Evolutionary conservation across 768 basidiomycete species (phyloP), one percentile per base, ranked within the genome.

Genomic region (Chiua virens): DNA sequence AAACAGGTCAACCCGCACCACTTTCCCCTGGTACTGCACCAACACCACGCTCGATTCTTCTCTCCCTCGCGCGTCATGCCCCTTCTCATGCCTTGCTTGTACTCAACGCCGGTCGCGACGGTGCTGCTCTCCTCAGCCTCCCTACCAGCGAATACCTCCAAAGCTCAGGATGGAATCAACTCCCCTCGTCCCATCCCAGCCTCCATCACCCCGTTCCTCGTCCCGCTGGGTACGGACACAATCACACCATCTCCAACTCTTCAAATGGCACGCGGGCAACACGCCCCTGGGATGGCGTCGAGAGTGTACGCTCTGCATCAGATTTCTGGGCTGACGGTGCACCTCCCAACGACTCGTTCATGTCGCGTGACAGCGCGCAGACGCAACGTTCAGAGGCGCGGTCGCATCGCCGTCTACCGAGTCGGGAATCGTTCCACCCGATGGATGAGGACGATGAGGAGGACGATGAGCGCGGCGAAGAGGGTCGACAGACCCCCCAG

Each of bases 61-160:
- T 93, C 39, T 87, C 91, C 0, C 72, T 91, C 47, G 81, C 82
- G 0, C 75, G 81, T 11, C 77, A 79, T 30, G 88, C 82, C 0
- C 77, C 88, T 3, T 76, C 85, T 0, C 90, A 92, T 59, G 84
- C 89, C 0, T 74, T 93, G 0, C 82, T 92, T n/a, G 79, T 93
- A 23, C 88, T 85, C 3, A 75, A 92, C 60, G 92, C 90, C 79
- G 89, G 89, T 7, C 73, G 76, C 21, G 86, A 89, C 42, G 90
- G 90, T 11, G 87, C 86, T 1, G 91, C 90, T 0, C 83, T 89
- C 5, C 77, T 92, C 47, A 89, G 87, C 15, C 68, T 92, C 8
- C 91, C 90, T 0, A 92, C 90, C 0, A 79, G 80, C 57, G 91
- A 93, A 59, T 93, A 92, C 67, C 89, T 91, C 64, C 91, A 93